phyloP scores from a whole-genome alignment of 1,284 basidiomycete species.

The Moesziomyces globuligerus region DNA sequence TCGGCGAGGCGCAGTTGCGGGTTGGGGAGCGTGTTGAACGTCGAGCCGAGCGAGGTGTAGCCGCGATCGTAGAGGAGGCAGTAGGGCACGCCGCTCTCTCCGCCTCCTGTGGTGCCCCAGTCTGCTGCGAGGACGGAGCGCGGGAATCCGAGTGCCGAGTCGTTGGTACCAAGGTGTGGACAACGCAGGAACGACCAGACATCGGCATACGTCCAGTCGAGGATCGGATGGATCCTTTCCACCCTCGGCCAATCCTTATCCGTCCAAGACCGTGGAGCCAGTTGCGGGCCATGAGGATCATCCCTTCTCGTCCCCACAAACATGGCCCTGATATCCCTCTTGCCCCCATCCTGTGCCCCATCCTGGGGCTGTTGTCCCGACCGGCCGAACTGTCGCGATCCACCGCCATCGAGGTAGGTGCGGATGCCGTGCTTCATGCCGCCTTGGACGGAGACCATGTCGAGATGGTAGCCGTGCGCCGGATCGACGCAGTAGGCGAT shows the following conservation, averaged over 20 bases:
- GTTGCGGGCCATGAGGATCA: constrained; percentile 82
- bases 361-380: too few species aligned
- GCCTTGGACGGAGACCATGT: constrained; percentile 79
- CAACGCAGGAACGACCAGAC: constrained; percentile 87
- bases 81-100: constrained; percentile 71
- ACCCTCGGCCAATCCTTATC: constrained; percentile 82
- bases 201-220: constrained; percentile 90
- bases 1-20: constrained; percentile 75
- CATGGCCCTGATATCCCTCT: constrained; percentile 75
- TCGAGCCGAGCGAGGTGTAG: constrained; percentile 95
- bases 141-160: constrained; percentile 54
- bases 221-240: constrained; percentile 92
- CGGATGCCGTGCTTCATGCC: constrained; percentile 85
- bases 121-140: constrained; percentile 1
- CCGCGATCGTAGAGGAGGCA: constrained; percentile 91
- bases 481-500: constrained; percentile 73
- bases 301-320: constrained; percentile 86
- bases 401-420: constrained; percentile 73
- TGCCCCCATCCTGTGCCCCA: too few species aligned
- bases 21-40: constrained; percentile 91
- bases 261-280: constrained; percentile 42
- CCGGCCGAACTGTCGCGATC: constrained; percentile 24
- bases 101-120: constrained; percentile 32
- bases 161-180: constrained; percentile 72
- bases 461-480: constrained; percentile 77